Evolutionary conservation across 2,329 filamentous ascomycete genomes (phyloP), one percentile per base, ranked within the genome.

Genomic region (Colletotrichum tanaceti): DNA sequence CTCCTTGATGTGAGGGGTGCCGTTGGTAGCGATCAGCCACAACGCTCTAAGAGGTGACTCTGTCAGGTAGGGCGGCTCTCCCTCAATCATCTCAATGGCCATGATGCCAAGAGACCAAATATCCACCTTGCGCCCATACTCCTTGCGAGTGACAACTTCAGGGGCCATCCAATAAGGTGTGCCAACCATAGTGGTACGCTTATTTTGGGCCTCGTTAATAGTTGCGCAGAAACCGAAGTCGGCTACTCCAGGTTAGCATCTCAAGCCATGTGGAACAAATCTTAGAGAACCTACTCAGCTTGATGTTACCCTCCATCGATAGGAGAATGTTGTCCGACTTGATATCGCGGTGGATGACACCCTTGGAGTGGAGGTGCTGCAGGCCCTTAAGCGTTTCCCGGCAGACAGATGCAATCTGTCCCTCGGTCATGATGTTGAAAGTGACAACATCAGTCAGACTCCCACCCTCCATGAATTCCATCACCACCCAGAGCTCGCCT

Each of bases 161-260:
- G 96, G 96, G 1, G 96, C 96, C 96, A 99, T 99, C 96, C 96
- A 99, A 81, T 99, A 99, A 2, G 96, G 96, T 9, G 96, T 98
- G 62, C 96, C 96, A 52, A 99, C 96, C 96, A 98, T 99, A 16
- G 96, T 99, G 5, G 94, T 98, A 69, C 96, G 92, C 86, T 98
- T 98, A 82, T 94, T 97, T 74, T 98, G 94, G 35, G 92, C 91
- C 76, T 98, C 95, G 77, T 98, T 98, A 81, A 98, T 98, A 77
- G 97, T 97, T 28, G 96, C 96, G 79, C 96, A 98, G 83, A 99
- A 99, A 14, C 96, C 96, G 76, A 99, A 98, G 84, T 99, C 96
- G 75, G 95, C 93, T 97, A 72, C 47, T 69, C 32, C 13, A 24
- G n/a, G 70, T 83, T 78, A 82, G 81, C 39, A 38, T 52, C 2